Evolutionary conservation across 176 grass and related monocot genomes (phyloP).

Genomic region (Ananas comosus): DNA sequence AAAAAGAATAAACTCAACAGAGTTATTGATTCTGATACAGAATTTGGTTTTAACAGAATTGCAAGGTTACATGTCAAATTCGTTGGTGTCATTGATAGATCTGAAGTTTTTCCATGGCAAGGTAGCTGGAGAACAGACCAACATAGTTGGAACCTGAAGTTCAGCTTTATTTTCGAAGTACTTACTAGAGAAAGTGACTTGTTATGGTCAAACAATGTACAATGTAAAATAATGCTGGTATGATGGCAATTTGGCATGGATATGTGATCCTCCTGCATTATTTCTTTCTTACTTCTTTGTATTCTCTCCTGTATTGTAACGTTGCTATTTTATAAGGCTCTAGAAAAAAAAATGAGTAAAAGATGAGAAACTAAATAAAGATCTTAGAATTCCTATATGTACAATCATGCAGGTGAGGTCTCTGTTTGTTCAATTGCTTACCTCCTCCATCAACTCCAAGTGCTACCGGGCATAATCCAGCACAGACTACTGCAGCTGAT

Average conservation of each 20-base stretch:
- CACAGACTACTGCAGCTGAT: slow-evolving; percentile 73
- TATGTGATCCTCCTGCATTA: no score
- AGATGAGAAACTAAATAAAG: not conserved
- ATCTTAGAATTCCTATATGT: not conserved
- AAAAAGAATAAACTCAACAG: no score
- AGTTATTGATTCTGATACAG: not conserved
- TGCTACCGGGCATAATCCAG: slow-evolving; percentile 70
- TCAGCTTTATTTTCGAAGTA: no score
- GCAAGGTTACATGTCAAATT: not conserved
- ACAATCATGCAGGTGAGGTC: not conserved
- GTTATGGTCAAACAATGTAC: no score
- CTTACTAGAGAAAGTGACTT: no score
- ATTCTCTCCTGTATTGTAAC: no score
- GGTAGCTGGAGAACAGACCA: not conserved
- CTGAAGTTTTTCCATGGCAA: not conserved
- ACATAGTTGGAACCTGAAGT: no score
- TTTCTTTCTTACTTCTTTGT: no score
- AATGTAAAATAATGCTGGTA: no score
- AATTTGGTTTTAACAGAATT: not conserved
- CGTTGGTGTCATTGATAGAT: not conserved
- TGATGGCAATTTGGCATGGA: no score
- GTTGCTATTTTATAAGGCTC: no score
- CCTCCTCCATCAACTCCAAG: slow-evolving; percentile 90
- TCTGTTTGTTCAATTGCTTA: slow-evolving; percentile 6
- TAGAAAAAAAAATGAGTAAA: no score